Evolutionary conservation across 2,329 filamentous ascomycete species (phyloP).

Genomic region (Arthrobotrys entomopaga): DNA sequence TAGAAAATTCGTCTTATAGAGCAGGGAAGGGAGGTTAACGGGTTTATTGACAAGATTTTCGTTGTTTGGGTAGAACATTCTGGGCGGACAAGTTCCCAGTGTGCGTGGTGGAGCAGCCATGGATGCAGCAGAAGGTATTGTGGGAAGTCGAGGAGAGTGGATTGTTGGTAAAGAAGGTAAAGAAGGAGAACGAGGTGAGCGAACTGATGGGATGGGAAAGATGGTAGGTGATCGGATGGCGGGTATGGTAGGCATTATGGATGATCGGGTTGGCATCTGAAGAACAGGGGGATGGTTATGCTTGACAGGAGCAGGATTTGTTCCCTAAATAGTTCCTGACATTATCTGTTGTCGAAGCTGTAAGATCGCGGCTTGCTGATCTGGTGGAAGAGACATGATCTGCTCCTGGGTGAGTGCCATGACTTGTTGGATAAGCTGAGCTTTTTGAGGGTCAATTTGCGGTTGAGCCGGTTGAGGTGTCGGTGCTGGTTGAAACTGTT

Average conservation of each 20-base stretch:
- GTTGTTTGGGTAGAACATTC: conserved; percentile 1
- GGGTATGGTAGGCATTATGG: neutral
- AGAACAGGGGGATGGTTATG: neutral
- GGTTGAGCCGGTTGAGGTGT: conserved; percentile 58
- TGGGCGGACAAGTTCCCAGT: neutral
- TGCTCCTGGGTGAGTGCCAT: conserved; percentile 70
- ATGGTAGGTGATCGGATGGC: neutral
- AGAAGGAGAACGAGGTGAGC: neutral
- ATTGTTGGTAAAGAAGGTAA: too few relatives aligned
- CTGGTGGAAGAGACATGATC: conserved; percentile 69
- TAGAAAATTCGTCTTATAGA: conserved; percentile 13
- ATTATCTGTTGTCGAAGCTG: conserved; percentile 69
- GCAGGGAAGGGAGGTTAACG: conserved; percentile 10
- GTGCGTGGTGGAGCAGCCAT: conserved; percentile 40
- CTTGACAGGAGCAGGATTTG: conserved; percentile 38
- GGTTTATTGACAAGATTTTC: conserved; percentile 33
- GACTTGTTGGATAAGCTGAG: conserved; percentile 71
- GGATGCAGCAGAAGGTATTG: conserved; percentile 30
- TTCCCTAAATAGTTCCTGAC: conserved; percentile 54
- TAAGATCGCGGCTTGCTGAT: conserved; percentile 71
- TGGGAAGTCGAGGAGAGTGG: neutral
- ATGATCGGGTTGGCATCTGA: conserved; percentile 4
- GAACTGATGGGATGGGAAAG: too few relatives aligned
- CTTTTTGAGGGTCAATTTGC: conserved; percentile 64
- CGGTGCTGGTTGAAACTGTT: conserved; percentile 60